Conservation (phyloP, 805 yeast species). For the Wickerhamomyces strasburgensis region DNA sequence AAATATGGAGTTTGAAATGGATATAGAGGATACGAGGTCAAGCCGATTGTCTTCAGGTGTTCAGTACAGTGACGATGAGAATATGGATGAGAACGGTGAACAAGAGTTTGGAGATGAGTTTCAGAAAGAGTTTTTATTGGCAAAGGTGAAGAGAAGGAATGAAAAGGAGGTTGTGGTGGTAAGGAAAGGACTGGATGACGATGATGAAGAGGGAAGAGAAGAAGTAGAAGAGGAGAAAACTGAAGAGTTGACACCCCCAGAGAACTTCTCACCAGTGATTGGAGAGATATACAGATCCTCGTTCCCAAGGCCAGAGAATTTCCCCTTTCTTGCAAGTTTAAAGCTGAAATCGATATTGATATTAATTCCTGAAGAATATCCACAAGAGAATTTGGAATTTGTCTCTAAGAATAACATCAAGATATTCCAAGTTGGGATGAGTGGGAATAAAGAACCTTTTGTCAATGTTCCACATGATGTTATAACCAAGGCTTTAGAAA, state of each 20-base stretch:
- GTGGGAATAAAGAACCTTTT: constrained; percentile 94
- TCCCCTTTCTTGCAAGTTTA: constrained; percentile 58
- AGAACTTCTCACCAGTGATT: constrained; percentile 83
- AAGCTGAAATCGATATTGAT: constrained; percentile 72
- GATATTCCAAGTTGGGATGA: constrained; percentile 84
- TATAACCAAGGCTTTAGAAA: constrained; percentile 74
- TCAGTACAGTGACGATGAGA: constrained; percentile 19
- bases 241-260: constrained; percentile 57
- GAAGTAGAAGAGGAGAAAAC: constrained; percentile 19
- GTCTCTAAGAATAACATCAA: constrained; percentile 55
- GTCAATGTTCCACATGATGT: constrained; percentile 66
- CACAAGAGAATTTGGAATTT: constrained; percentile 66
- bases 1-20: constrained; percentile 15
- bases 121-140: constrained; percentile 4
- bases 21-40: constrained; percentile 10
- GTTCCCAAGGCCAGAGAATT: constrained; percentile 84
- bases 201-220: constrained; percentile 19
- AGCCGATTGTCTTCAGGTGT: too few relatives aligned
- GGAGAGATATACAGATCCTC: constrained; percentile 79
- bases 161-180: neutral
- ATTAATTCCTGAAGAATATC: constrained; percentile 88
- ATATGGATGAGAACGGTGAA: constrained; percentile 10
- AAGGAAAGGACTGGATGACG: constrained; percentile 1
- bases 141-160: neutral
- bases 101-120: constrained; percentile 4